Percentiles rank a stretch among this genome's conserved stretches.
These are phyloP conservation scores for Saccharomyces hybrid DNA, from an alignment of 1,139 yeast species.

Conservation along the genomic window DNA sequence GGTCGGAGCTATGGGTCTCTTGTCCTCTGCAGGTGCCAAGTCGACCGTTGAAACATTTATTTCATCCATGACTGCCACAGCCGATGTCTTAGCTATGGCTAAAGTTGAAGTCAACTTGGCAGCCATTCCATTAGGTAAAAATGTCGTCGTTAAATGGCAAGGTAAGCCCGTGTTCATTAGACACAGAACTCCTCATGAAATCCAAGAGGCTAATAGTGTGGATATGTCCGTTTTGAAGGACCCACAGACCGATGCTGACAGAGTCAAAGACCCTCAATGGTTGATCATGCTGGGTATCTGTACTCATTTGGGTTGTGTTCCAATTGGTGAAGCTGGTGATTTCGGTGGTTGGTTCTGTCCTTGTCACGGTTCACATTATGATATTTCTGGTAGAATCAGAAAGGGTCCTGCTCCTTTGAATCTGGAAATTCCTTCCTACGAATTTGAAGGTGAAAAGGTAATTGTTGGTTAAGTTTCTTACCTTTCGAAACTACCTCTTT, in stretches of 20 bases:
- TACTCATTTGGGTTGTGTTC: conserved; percentile 99
- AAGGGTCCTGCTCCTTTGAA: conserved; percentile 99
- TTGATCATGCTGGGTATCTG: conserved; percentile 98
- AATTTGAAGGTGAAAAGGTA: conserved; percentile 70
- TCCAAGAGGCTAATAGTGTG: conserved; percentile 84
- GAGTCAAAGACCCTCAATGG: conserved; percentile 98
- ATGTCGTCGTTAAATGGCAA: conserved; percentile 98
- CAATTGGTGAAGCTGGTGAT: conserved; percentile 99
- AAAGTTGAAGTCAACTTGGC: conserved; percentile 95
- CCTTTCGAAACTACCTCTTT: neutral
- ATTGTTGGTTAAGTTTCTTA: conserved; percentile 56
- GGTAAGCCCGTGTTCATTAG: conserved; percentile 99
- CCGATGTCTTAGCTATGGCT: conserved; percentile 98
- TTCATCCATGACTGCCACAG: conserved; percentile 92
- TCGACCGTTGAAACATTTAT: conserved; percentile 95
- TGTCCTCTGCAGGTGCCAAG: conserved; percentile 95
- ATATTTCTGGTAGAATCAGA: conserved; percentile 99
- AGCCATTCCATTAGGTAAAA: conserved; percentile 95
- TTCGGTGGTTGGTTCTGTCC: conserved; percentile 99
- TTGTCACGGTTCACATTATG: conserved; percentile 99
- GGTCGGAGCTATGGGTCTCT: conserved; percentile 93
- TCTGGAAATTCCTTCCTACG: conserved; percentile 92
- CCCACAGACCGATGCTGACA: conserved; percentile 86
- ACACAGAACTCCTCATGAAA: conserved; percentile 93
- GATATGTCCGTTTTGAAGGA: conserved; percentile 77